These are phyloP conservation scores for Acrocalymma vagum DNA, from an alignment of 2,329 filamentous ascomycete species.

Conservation along the genomic window DNA sequence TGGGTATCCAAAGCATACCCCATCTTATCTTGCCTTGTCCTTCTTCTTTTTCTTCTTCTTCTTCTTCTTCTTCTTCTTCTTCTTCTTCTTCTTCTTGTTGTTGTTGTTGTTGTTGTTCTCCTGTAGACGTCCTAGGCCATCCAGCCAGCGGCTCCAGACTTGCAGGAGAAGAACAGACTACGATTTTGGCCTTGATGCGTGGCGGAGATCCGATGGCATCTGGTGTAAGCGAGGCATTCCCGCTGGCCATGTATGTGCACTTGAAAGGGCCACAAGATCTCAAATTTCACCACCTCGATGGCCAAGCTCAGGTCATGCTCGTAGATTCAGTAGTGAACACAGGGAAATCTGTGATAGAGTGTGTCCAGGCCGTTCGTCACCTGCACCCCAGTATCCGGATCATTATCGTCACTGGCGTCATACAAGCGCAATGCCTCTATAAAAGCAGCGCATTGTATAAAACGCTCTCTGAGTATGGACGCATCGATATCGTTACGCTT, in stretches of 20 bases:
- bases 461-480: conserved; percentile 6
- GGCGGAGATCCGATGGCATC: conserved; percentile 69
- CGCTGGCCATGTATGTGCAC: conserved; percentile 61
- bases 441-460: background rate
- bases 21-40: too few relatives aligned
- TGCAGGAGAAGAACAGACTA: conserved; percentile 55
- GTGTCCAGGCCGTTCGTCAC: conserved; percentile 57
- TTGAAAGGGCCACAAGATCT: conserved; percentile 54
- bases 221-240: conserved; percentile 64
- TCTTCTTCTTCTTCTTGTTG: too few relatives aligned
- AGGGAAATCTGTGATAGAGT: conserved; percentile 59
- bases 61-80: too few relatives aligned
- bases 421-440: conserved; percentile 52
- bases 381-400: conserved; percentile 54
- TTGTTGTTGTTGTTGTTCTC: too few relatives aligned
- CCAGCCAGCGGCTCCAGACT: conserved; percentile 57
- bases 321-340: conserved; percentile 69
- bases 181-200: conserved; percentile 67
- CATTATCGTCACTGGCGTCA: conserved; percentile 64
- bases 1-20: too few relatives aligned
- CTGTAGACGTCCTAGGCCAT: conserved; percentile 64
- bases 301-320: conserved; percentile 56
- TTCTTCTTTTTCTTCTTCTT: too few relatives aligned
- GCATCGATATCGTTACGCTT: conserved; percentile 56
- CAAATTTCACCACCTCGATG: conserved; percentile 50